Percentiles rank a stretch among this genome's conserved stretches.
Evolutionary conservation across 768 basidiomycete species (phyloP).

Genomic region (Pisolithus albus): DNA sequence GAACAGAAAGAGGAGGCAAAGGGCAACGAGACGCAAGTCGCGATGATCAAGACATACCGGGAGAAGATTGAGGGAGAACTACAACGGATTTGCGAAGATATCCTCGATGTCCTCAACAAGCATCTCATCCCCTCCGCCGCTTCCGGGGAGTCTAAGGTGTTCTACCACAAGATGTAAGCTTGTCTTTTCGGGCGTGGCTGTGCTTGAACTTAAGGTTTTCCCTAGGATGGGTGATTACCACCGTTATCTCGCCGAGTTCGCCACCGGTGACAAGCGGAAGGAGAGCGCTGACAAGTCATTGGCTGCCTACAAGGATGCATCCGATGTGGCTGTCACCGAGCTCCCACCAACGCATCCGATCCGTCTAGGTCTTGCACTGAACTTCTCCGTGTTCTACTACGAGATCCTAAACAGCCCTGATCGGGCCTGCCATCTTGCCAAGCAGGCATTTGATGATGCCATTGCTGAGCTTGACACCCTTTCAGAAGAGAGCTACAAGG

Average conservation of each 20-base stretch:
- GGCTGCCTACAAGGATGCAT: slow-evolving; percentile 96
- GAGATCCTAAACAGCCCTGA: slow-evolving; percentile 99
- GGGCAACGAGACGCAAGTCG: slow-evolving; percentile 92
- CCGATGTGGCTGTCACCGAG: slow-evolving; percentile 93
- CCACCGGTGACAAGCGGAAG: slow-evolving; percentile 96
- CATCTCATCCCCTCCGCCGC: slow-evolving; percentile 96
- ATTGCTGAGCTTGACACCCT: slow-evolving; percentile 99
- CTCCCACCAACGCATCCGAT: slow-evolving; percentile 96
- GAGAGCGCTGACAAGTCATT: slow-evolving; percentile 96
- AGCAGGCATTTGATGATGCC: slow-evolving; percentile 98
- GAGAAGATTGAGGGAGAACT: slow-evolving; percentile 97
- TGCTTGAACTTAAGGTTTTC: slow-evolving; percentile 10
- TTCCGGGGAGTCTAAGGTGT: slow-evolving; percentile 95
- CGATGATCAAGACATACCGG: slow-evolving; percentile 96
- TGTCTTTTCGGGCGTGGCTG: neutral
- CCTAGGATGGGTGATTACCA: slow-evolving; percentile 98
- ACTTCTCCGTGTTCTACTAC: slow-evolving; percentile 99
- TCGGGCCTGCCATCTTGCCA: slow-evolving; percentile 96
- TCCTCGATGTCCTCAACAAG: slow-evolving; percentile 94
- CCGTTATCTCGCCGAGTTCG: slow-evolving; percentile 98
- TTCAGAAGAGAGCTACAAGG: slow-evolving; percentile 98
- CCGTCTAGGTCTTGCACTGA: slow-evolving; percentile 95
- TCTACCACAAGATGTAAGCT: slow-evolving; percentile 98
- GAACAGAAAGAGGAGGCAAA: slow-evolving; percentile 99
- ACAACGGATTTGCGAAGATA: slow-evolving; percentile 97